phyloP scores from a whole-genome alignment of 768 basidiomycete species.

The Naematelia encephala region DNA sequence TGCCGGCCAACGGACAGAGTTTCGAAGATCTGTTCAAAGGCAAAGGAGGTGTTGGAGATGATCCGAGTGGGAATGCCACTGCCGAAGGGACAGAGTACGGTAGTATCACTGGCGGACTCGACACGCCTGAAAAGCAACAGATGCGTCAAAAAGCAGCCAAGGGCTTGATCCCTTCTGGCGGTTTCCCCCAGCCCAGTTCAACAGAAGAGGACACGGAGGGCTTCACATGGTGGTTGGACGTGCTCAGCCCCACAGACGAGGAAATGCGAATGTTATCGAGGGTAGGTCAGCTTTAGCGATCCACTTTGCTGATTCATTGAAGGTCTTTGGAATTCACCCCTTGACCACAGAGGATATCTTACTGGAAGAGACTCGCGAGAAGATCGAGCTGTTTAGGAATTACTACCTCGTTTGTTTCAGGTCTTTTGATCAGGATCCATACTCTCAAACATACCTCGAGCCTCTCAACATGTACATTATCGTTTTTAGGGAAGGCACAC shows the following conservation, averaged over 20 bases:
- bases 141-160: constrained; percentile 31
- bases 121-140: constrained; percentile 26
- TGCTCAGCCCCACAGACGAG: constrained; percentile 88
- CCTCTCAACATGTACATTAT: constrained; percentile 99
- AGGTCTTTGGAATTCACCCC: constrained; percentile 97
- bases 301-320: constrained; percentile 10
- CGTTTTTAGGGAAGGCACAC: constrained; percentile 92
- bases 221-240: constrained; percentile 96
- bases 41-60: constrained; percentile 6
- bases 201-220: constrained; percentile 60
- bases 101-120: not conserved
- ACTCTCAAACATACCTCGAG: constrained; percentile 94
- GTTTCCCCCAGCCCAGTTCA: constrained; percentile 11
- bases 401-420: constrained; percentile 99
- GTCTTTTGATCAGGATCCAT: constrained; percentile 96
- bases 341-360: constrained; percentile 98
- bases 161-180: constrained; percentile 22
- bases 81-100: constrained; percentile 8
- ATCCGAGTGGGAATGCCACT: constrained; percentile 9
- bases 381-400: constrained; percentile 97
- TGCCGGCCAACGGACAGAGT: constrained; percentile 87
- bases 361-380: constrained; percentile 99
- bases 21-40: constrained; percentile 83
- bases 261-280: constrained; percentile 95
- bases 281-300: constrained; percentile 19